Conservation (phyloP, 2,329 filamentous ascomycete genomes). For the Penicillium oxalicum region DNA sequence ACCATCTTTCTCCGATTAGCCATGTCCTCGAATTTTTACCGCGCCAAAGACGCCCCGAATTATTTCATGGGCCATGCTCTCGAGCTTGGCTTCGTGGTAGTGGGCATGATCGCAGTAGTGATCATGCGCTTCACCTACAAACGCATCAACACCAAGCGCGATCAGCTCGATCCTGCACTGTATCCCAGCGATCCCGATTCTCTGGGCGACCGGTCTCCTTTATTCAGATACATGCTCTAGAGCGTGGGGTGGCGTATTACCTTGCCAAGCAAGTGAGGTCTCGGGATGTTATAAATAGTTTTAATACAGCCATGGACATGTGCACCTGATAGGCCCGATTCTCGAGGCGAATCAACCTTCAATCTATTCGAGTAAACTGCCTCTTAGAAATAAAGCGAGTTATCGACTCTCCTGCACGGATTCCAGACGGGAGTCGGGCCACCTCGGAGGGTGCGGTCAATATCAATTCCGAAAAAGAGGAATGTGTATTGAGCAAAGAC, state of each 20-base stretch:
- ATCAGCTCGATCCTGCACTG: slow-evolving; percentile 38
- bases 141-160: slow-evolving; percentile 54
- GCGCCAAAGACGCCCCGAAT: slow-evolving; percentile 44
- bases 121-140: slow-evolving; percentile 49
- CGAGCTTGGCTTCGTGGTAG: slow-evolving; percentile 46
- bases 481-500: too few species aligned
- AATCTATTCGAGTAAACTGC: too few species aligned
- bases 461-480: too few species aligned
- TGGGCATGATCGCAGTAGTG: slow-evolving; percentile 43
- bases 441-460: too few species aligned
- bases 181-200: slow-evolving; percentile 51
- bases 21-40: slow-evolving; percentile 68
- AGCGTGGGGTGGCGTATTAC: not conserved
- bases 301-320: too few species aligned
- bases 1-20: slow-evolving; percentile 34
- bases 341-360: too few species aligned
- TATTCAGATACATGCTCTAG: slow-evolving; percentile 57
- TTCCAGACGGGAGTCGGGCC: too few species aligned
- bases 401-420: too few species aligned
- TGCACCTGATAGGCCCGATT: too few species aligned
- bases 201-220: slow-evolving; percentile 56
- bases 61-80: slow-evolving; percentile 49
- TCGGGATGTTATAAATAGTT: too few species aligned
- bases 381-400: too few species aligned
- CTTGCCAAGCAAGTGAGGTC: too few species aligned